These are phyloP conservation scores for Agrocybe praecox DNA, from an alignment of 768 basidiomycete genomes.

Conservation along the genomic window DNA sequence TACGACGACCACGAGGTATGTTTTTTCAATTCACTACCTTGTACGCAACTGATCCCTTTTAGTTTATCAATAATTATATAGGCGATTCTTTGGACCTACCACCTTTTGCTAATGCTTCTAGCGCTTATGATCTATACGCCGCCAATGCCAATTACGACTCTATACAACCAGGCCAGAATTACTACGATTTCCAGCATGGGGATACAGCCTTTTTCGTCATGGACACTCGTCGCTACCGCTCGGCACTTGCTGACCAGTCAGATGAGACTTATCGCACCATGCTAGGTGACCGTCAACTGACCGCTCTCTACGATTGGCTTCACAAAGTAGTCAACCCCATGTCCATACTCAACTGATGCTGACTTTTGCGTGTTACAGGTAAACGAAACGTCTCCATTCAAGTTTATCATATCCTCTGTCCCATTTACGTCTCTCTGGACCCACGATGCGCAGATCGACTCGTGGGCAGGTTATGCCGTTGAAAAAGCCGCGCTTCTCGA, in stretches of 20 bases:
- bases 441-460: slow-evolving; percentile 60
- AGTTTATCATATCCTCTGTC: slow-evolving; percentile 75
- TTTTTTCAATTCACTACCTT: not conserved
- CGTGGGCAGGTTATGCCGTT: slow-evolving; percentile 65
- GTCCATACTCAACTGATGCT: not conserved
- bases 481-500: slow-evolving; percentile 64
- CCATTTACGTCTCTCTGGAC: slow-evolving; percentile 78
- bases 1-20: slow-evolving; percentile 76
- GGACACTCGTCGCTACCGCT: slow-evolving; percentile 68
- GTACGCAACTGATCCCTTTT: not conserved
- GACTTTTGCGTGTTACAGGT: slow-evolving; percentile 37
- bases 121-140: slow-evolving; percentile 65
- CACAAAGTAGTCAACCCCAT: slow-evolving; percentile 38
- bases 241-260: slow-evolving; percentile 32
- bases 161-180: slow-evolving; percentile 41
- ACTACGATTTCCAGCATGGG: slow-evolving; percentile 65
- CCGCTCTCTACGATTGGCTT: slow-evolving; percentile 66
- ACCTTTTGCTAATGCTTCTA: slow-evolving; percentile 60
- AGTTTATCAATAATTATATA: slow-evolving; percentile 71
- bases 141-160: slow-evolving; percentile 66
- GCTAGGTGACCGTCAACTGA: slow-evolving; percentile 69
- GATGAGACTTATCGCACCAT: slow-evolving; percentile 56
- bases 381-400: slow-evolving; percentile 73
- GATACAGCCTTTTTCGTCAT: slow-evolving; percentile 80
- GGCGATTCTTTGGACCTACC: slow-evolving; percentile 55